Evolutionary conservation across 2,329 filamentous ascomycete species (phyloP).

Genomic region (Chalaropsis thielavioides): DNA sequence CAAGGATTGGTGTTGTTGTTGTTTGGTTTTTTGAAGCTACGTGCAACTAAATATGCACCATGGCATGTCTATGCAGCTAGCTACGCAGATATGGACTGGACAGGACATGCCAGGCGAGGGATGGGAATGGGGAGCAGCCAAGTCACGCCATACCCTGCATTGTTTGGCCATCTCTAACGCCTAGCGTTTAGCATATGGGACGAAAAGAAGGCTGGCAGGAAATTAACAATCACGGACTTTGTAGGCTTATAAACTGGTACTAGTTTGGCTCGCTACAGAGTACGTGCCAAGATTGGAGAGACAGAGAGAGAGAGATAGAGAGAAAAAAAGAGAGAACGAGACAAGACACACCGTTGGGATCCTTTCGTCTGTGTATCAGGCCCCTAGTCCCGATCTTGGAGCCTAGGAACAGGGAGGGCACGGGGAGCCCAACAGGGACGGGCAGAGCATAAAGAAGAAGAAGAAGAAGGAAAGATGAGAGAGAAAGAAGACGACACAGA

Average conservation of each 20-base stretch:
- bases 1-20: too few relatives aligned
- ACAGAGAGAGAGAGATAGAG: not conserved
- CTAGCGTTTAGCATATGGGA: constrained; percentile 15
- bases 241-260: not conserved
- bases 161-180: not conserved
- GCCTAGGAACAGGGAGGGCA: not conserved
- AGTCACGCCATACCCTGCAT: not conserved
- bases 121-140: not conserved
- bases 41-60: not conserved
- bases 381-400: not conserved
- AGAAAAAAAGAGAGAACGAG: not conserved
- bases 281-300: not conserved
- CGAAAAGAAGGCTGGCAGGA: not conserved
- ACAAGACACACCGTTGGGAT: not conserved
- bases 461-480: not conserved
- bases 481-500: not conserved
- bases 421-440: not conserved
- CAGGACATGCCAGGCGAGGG: not conserved
- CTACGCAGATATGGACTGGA: not conserved
- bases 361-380: not conserved
- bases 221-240: not conserved
- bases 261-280: not conserved
- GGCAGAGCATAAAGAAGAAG: not conserved
- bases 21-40: too few relatives aligned
- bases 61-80: not conserved